Percentiles rank a stretch among this genome's conserved stretches.
Conservation (phyloP, 306 rosid species). For the Cicer chorassanicum region DNA sequence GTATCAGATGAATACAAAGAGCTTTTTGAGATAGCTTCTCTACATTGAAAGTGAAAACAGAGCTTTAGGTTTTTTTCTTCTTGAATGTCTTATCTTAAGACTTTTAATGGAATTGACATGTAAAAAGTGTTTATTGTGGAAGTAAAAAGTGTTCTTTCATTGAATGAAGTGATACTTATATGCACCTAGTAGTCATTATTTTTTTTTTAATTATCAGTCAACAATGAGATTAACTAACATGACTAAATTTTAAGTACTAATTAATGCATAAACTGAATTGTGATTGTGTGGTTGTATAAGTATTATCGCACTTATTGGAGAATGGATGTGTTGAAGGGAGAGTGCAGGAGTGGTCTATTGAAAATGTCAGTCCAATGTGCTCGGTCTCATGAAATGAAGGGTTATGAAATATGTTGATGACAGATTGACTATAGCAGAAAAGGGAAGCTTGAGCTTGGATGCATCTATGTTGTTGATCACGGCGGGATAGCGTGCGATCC, state of each 20-base stretch:
- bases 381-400: no score
- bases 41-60: constrained; percentile 48
- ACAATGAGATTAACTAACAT: neutral
- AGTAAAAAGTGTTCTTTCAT: neutral
- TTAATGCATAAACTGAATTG: neutral
- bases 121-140: neutral
- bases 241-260: neutral
- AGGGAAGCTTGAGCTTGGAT: no score
- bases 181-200: neutral
- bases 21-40: constrained; percentile 72
- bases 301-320: neutral
- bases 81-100: neutral
- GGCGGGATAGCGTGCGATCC: no score
- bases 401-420: no score
- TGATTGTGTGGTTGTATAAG: neutral
- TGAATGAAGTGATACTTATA: neutral
- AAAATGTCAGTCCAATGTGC: neutral
- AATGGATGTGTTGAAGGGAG: neutral
- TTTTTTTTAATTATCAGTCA: no score
- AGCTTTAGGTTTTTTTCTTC: neutral
- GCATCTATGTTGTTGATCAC: no score
- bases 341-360: neutral
- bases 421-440: no score
- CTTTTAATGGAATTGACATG: neutral
- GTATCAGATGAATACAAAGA: constrained; percentile 64